phyloP scores from a whole-genome alignment of 1,284 basidiomycete species.

The Tetrapyrgos nigripes region DNA sequence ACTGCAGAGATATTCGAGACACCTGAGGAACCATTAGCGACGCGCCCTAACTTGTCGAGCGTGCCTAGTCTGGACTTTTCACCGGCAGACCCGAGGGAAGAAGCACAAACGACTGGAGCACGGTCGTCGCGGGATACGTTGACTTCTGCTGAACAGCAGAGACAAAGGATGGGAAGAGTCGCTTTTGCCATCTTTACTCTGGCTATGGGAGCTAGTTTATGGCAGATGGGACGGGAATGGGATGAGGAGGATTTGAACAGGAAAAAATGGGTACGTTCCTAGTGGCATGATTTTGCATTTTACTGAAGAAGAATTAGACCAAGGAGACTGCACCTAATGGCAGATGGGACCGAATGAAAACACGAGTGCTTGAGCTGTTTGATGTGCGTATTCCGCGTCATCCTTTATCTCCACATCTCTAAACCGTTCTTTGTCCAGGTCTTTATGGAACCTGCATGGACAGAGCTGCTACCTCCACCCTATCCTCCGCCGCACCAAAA shows the following conservation, averaged over 20 bases:
- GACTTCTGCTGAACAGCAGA: conserved; percentile 75
- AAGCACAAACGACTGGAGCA: conserved; percentile 65
- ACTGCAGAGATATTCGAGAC: conserved; percentile 1
- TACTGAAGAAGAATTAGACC: conserved; percentile 41
- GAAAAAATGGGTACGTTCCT: conserved; percentile 56
- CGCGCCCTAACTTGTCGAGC: conserved; percentile 20
- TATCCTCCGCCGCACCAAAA: conserved; percentile 86
- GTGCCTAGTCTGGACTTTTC: conserved; percentile 62
- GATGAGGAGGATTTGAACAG: conserved; percentile 56
- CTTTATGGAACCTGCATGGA: conserved; percentile 93
- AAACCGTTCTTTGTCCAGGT: conserved; percentile 54
- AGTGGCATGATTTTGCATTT: conserved; percentile 15
- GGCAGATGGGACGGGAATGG: conserved; percentile 71
- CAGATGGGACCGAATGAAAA: conserved; percentile 65
- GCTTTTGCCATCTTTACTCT: conserved; percentile 60
- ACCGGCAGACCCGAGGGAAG: conserved; percentile 46
- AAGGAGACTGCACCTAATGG: conserved; percentile 61
- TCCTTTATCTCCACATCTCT: conserved; percentile 2
- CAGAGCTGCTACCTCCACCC: conserved; percentile 89
- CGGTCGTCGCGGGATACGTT: conserved; percentile 73
- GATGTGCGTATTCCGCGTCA: conserved; percentile 51
- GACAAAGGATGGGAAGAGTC: conserved; percentile 60
- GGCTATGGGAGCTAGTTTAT: conserved; percentile 48
- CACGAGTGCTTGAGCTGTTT: conserved; percentile 66
- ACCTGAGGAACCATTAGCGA: not conserved